Conservation (phyloP, 2,329 filamentous ascomycete genomes). For the Aspergillus cejpii region DNA sequence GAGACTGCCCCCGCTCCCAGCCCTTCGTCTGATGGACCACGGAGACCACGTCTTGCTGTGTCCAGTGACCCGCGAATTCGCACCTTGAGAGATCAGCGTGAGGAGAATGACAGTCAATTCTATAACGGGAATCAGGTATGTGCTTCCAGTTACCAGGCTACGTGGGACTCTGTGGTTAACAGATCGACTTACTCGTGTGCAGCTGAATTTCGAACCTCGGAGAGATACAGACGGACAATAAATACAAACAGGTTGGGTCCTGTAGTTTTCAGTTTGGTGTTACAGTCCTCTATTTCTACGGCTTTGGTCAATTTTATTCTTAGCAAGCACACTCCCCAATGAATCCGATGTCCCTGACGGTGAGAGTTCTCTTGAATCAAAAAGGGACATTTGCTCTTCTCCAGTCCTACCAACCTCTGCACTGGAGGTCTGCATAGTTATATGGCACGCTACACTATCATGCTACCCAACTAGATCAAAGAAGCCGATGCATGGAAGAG, state of each 20-base stretch:
- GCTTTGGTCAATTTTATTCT: background rate
- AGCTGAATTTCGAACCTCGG: slow-evolving; percentile 22
- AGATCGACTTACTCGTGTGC: background rate
- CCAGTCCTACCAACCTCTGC: too few relatives aligned
- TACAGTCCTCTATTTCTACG: background rate
- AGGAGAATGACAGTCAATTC: slow-evolving; percentile 59
- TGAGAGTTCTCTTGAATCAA: background rate
- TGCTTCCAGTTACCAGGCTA: slow-evolving; percentile 7
- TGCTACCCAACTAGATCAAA: background rate
- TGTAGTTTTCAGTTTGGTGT: slow-evolving; percentile 2
- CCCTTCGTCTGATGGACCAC: slow-evolving; percentile 6
- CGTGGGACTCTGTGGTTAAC: background rate
- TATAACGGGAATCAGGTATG: slow-evolving; percentile 89
- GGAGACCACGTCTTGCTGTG: slow-evolving; percentile 12
- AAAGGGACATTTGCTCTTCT: background rate
- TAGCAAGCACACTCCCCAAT: background rate
- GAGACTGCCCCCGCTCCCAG: slow-evolving; percentile 5
- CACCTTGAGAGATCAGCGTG: slow-evolving; percentile 50
- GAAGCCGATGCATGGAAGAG: slow-evolving; percentile 8
- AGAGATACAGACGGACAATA: slow-evolving; percentile 11
- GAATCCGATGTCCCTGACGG: background rate
- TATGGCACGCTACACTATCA: background rate
- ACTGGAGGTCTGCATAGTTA: too few relatives aligned
- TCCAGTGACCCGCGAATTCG: slow-evolving; percentile 38
- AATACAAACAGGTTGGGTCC: background rate